Base-by-base conservation (phyloP, 2,329 filamentous ascomycete genomes). In the Ophiostoma montium region DNA sequence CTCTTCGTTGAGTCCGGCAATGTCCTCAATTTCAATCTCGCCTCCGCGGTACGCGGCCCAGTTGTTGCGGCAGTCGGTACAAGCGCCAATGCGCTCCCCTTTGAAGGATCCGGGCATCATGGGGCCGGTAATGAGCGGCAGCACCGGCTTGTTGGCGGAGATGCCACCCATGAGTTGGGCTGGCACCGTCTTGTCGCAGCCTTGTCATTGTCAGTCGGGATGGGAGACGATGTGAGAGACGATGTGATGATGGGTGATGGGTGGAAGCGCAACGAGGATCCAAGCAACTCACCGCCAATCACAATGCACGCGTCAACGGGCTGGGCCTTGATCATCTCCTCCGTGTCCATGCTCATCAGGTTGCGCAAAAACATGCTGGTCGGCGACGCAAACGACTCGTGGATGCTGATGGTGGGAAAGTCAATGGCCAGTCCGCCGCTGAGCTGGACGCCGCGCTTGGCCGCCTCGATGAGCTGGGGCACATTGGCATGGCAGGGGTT, bases 291-390 rank as follows among this genome's bases (percentile, higher is more conserved):
- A 41, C 38, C 81, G 44, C 82, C 82, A 55, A 86, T 80, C 54
- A 82, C 68, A 13, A 84, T 71, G 10, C 77, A 76, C 0, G 78
- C 76, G 62, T 87, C 82, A 15, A 82, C 70, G 0, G 82, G 82
- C 61, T 86, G 82, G 0, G 81, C 82, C 39, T 68, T 68, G 48
- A 86, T 78, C 82, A 86, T 86, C 65, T 86, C 82, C 61, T 86
- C 83, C 0, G 83, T 86, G 58, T 86, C 83, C 79, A 86, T 84
- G 55, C 78, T 81, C 82, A 87, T 86, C 50, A 86, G 58, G 55
- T 86, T 86, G 31, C 83, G 64, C 44, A 86, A 59, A 49, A 78
- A 86, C 83, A 87, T 86, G 64, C 81, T 85, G 5, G 82, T 86
- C 2, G 82, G 82, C 41, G 72, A 68, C 0, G 82, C 70, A 59